Conservation (phyloP, 2,329 filamentous ascomycete genomes). For the Sclerotinia nivalis region DNA sequence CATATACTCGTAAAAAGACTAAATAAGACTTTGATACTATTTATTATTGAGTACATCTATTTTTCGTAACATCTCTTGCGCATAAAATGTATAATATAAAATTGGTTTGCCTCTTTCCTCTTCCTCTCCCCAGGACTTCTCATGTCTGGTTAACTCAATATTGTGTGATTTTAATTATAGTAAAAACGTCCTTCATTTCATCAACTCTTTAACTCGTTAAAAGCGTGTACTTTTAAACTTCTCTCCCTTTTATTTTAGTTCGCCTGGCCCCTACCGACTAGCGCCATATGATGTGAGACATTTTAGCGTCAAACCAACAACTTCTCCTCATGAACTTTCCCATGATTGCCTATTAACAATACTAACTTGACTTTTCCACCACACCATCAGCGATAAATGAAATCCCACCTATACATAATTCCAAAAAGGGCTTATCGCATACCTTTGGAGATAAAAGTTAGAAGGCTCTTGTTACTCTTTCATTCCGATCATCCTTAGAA, state of each 20-base stretch:
- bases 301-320: conserved; percentile 20
- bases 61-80: background rate
- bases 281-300: conserved; percentile 20
- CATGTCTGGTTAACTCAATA: background rate
- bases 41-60: background rate
- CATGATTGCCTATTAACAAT: conserved; percentile 18
- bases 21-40: background rate
- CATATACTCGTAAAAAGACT: background rate
- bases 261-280: conserved; percentile 19
- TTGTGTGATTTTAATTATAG: background rate
- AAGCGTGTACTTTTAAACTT: background rate
- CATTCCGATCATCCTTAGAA: conserved; percentile 16
- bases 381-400: conserved; percentile 18
- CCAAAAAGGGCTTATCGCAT: conserved; percentile 7
- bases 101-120: background rate
- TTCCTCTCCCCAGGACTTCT: background rate
- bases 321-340: conserved; percentile 22
- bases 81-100: background rate
- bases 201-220: background rate
- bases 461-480: background rate
- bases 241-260: background rate
- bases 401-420: background rate
- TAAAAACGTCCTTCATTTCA: background rate
- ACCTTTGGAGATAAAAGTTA: background rate
- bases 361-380: conserved; percentile 5